Conservation (phyloP, 495 filamentous ascomycete genomes). For the Neurospora sp. region DNA sequence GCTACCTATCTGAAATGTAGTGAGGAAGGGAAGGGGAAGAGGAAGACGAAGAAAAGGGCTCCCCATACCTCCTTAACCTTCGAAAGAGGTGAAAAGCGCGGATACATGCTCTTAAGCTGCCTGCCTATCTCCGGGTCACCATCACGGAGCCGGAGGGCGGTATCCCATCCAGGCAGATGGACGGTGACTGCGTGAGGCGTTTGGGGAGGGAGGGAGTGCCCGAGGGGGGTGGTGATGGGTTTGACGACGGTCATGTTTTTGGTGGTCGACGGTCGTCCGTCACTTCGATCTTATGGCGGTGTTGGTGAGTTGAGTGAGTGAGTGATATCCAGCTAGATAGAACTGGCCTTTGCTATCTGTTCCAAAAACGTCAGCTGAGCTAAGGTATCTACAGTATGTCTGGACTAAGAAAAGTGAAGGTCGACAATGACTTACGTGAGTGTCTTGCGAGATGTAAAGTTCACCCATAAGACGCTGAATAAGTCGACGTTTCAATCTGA, state of each 20-base stretch:
- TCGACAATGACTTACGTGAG: background rate
- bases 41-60: background rate
- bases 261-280: background rate
- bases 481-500: background rate
- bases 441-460: background rate
- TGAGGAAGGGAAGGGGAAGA: background rate
- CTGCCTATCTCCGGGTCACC: conserved; percentile 21
- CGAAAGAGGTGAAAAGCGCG: conserved; percentile 28
- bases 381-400: too few species aligned
- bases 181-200: conserved; percentile 29
- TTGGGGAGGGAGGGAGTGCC: conserved; percentile 32
- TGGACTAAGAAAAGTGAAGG: background rate
- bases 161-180: conserved; percentile 26
- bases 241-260: conserved; percentile 20
- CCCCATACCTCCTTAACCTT: conserved; percentile 14
- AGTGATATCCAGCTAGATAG: background rate
- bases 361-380: background rate
- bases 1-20: background rate
- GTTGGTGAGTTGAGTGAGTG: background rate
- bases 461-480: background rate
- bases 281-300: background rate
- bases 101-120: conserved; percentile 29
- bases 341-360: background rate
- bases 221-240: conserved; percentile 23
- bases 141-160: conserved; percentile 17